Conservation (phyloP, 2,329 filamentous ascomycete species). For the Lachnellula cervina region DNA sequence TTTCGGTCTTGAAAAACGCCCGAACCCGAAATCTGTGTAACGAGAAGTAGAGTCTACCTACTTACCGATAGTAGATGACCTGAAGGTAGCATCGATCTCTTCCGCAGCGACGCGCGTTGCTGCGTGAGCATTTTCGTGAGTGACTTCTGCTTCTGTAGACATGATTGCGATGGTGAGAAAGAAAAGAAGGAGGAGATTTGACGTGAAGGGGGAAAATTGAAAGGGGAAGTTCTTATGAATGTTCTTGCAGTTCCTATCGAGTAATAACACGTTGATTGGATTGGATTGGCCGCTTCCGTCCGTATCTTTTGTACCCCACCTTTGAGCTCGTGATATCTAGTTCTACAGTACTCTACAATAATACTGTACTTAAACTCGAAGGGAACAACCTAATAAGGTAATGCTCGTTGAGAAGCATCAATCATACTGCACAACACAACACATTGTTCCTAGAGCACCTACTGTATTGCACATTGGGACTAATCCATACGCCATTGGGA, state of each 20-base stretch:
- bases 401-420: too few species aligned
- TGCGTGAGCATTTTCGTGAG: slow-evolving; percentile 47
- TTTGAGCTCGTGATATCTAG: neutral
- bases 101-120: slow-evolving; percentile 45
- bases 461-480: too few species aligned
- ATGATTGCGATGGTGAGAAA: slow-evolving; percentile 13
- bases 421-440: too few species aligned
- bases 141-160: slow-evolving; percentile 44
- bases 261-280: slow-evolving; percentile 20
- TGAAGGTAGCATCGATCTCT: slow-evolving; percentile 57
- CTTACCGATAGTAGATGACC: slow-evolving; percentile 57
- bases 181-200: neutral
- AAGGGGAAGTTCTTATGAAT: neutral
- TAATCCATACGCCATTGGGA: too few species aligned
- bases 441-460: too few species aligned
- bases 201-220: neutral
- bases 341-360: neutral
- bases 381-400: too few species aligned
- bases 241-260: slow-evolving; percentile 22
- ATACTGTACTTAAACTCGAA: too few species aligned
- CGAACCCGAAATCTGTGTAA: neutral
- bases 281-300: slow-evolving; percentile 18
- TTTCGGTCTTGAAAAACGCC: too few species aligned
- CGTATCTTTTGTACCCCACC: slow-evolving; percentile 15
- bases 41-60: slow-evolving; percentile 15